Evolutionary conservation across 2,329 filamentous ascomycete species (phyloP), one percentile per base, ranked within the genome.

Genomic region (Sordariomycetes sp.): DNA sequence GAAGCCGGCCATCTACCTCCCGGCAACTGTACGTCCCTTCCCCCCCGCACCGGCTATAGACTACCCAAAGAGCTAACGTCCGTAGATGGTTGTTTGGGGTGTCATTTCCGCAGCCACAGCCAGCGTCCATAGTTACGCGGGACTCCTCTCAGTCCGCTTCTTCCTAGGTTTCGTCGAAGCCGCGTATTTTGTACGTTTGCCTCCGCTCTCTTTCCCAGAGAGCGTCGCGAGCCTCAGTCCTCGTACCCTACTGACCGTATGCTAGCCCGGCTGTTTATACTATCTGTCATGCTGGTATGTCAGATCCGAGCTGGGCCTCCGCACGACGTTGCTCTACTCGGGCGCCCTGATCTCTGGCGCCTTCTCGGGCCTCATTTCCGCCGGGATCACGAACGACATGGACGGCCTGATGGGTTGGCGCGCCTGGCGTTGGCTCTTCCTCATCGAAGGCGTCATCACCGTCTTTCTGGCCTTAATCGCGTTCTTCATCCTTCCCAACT

Each of bases 381-480:
- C 81, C 1, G 79, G 83, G 6, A 86, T 90, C 54, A 83, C 82
- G 0, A 71, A 72, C 20, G 78, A 81, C 50, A 77, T 88, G 60
- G 75, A 83, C 59, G 57, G 57, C 14, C 16, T 58, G 37, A 77
- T 79, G 2, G 85, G 85, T 3, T 58, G 57, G 57, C 57, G 57
- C 37, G 57, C 57, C 12, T 90, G 86, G 86, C 74, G 83, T 6
- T 86, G 80, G 80, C 77, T 89, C 25, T 89, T 89, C 68, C 82
- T 89, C 53, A 79, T 86, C 14, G 83, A 89, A 64, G 86, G 86
- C 10, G 72, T 75, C 4, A 71, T 71, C 25, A 74, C 72, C 2
- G 66, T 72, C 3, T 18, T 64, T 7, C 65, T 72, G 6, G 72
- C 70, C 0, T 52, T 72, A 10, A 64, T 61, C 54, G 68, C 68